Base-by-base conservation (phyloP, 257 asterid genomes). In the Verbascum thapsus region DNA sequence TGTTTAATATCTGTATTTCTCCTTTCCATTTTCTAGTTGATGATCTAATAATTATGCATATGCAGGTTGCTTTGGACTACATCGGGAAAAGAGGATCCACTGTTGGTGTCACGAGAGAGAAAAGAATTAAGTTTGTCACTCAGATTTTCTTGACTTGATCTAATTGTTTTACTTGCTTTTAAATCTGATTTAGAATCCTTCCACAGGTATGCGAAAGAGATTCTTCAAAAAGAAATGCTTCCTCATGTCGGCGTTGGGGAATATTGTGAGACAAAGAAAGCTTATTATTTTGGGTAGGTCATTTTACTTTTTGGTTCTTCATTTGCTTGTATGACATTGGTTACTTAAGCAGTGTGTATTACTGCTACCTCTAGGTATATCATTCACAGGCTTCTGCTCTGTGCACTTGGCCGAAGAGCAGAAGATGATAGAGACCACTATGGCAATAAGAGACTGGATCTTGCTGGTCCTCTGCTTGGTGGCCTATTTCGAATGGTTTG, bases 381-480 rank as follows among this genome's bases (percentile, higher is more conserved):
- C 57, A 87, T 89, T 74, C 95, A 92, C 70, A 88, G 99, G 58
- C 96, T 92, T 59, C 75, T 92, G 74, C 70, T 89, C 58, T 92
- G 99, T 80, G 96, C 96, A 9, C 76, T 92, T 81, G 99, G 91
- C 66, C 89, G 94, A 53, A 87, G 96, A 76, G 87, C 97, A 20
- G 96, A 92, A 76, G 99, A 92, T 67, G 96, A 92, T 58, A 78
- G 97, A 73, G 99, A 92, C 57, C 99, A 92, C 72, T 92, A 92
- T 83, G 97, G 99, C 44, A 92, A 92, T 78, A 92, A 92, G 74
- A 83, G 99, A 75, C 68, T 89, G 69, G 99, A 92, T 83, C 99
- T 92, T 66, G 99, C 99, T 63, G 99, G 97, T 74, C 99, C 99
- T 61, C 72, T 92, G 81, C 91, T 89, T 53, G 99, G 99, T 72